Evolutionary conservation across 768 basidiomycete species (phyloP).

Genomic region (Crepidotus variabilis): DNA sequence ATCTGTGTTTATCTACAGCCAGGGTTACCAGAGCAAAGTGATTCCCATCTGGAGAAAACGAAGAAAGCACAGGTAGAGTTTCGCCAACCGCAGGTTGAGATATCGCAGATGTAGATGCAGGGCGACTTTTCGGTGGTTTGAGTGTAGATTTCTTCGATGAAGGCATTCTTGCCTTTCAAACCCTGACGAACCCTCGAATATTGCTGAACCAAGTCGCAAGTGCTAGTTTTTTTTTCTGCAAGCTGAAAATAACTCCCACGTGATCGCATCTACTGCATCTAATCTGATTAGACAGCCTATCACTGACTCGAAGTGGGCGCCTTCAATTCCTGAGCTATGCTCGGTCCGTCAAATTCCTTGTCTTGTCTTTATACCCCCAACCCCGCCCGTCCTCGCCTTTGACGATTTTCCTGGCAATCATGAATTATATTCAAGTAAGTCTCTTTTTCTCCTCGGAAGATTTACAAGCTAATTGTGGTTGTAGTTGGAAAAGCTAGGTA

Average conservation of each 20-base stretch:
- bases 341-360: background rate
- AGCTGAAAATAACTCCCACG: background rate
- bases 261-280: slow-evolving; percentile 1
- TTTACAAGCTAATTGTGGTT: slow-evolving; percentile 6
- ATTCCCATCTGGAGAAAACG: slow-evolving; percentile 56
- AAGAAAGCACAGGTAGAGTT: slow-evolving; percentile 41
- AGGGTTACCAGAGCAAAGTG: slow-evolving; percentile 61
- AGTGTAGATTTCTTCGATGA: slow-evolving; percentile 47
- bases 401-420: slow-evolving; percentile 10
- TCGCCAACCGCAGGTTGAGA: slow-evolving; percentile 54
- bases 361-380: background rate
- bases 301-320: background rate
- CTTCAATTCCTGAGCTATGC: background rate
- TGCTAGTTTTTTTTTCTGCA: background rate
- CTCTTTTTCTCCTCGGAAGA: background rate
- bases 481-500: slow-evolving; percentile 88
- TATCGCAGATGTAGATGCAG: slow-evolving; percentile 49
- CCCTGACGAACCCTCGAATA: no score
- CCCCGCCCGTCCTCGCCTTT: slow-evolving; percentile 1
- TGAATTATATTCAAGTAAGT: slow-evolving; percentile 55
- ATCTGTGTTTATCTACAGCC: slow-evolving; percentile 67
- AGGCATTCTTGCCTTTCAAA: no score
- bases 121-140: slow-evolving; percentile 51
- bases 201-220: background rate
- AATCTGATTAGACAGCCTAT: background rate